phyloP scores from a whole-genome alignment of 73 alveolate genomes.

The Paramecium primaurelia region DNA sequence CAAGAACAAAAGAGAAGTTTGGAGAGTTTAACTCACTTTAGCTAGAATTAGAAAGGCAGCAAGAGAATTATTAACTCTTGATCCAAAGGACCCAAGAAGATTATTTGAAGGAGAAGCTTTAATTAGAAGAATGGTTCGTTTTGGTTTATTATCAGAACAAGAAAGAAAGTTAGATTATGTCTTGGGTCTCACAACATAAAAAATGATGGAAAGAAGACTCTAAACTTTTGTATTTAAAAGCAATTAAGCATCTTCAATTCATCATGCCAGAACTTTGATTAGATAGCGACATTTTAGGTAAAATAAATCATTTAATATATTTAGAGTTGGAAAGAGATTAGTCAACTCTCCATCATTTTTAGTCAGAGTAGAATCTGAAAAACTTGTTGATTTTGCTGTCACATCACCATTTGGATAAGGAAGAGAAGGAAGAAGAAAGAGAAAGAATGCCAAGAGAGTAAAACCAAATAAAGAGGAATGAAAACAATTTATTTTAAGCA shows the following conservation, averaged over 20 bases:
- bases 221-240: constrained; percentile 92
- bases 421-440: constrained; percentile 85
- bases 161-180: constrained; percentile 97
- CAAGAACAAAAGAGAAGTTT: constrained; percentile 98
- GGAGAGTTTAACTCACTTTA: constrained; percentile 92
- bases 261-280: constrained; percentile 96
- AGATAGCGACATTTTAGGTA: constrained; percentile 93
- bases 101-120: constrained; percentile 96
- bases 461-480: constrained; percentile 65
- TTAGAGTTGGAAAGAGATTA: constrained; percentile 93
- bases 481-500: neutral
- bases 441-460: constrained; percentile 75
- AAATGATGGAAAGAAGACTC: constrained; percentile 97
- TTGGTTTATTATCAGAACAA: constrained; percentile 88
- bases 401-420: constrained; percentile 85
- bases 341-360: constrained; percentile 95
- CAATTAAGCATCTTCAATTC: constrained; percentile 85
- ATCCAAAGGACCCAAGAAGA: constrained; percentile 93
- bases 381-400: constrained; percentile 89
- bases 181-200: constrained; percentile 87
- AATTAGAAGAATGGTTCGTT: constrained; percentile 94
- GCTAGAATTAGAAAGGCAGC: constrained; percentile 99
- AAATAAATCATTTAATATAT: neutral
- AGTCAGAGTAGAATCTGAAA: constrained; percentile 96
- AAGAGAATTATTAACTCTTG: constrained; percentile 94